A percentile compares a stretch with the other conserved stretches of the same genome.
These are phyloP conservation scores for Immersiella caudata DNA, from an alignment of 495 filamentous ascomycete species.

Conservation along the genomic window DNA sequence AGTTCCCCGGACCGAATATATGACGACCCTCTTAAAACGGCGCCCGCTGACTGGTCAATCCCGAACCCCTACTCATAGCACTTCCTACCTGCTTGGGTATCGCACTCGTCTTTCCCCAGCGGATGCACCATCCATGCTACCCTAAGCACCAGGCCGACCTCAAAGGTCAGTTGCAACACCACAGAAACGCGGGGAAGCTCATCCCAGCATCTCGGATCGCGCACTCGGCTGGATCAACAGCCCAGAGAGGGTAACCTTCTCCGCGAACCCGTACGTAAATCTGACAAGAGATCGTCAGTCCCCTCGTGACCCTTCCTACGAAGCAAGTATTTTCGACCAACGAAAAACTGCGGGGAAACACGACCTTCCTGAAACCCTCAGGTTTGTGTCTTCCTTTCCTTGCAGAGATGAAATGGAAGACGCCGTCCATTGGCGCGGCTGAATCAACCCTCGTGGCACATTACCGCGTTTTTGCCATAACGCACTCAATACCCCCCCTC, in stretches of 20 bases:
- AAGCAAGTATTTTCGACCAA: neutral
- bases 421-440: neutral
- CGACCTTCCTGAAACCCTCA: neutral
- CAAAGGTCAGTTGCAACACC: neutral
- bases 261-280: neutral
- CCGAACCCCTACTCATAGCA: neutral
- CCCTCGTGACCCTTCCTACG: neutral
- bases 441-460: neutral
- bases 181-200: constrained; percentile 4
- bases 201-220: neutral
- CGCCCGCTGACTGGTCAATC: neutral
- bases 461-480: neutral
- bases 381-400: too few species aligned
- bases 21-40: neutral
- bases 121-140: too few species aligned
- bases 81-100: neutral
- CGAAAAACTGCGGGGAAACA: neutral
- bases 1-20: constrained; percentile 3
- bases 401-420: neutral
- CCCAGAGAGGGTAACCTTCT: neutral
- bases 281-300: neutral
- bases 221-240: neutral
- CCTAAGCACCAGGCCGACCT: neutral
- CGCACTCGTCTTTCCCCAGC: neutral
- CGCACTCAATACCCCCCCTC: neutral